Evolutionary conservation across 1,284 basidiomycete genomes (phyloP).

Genomic region (Cutaneotrichosporon sp.): DNA sequence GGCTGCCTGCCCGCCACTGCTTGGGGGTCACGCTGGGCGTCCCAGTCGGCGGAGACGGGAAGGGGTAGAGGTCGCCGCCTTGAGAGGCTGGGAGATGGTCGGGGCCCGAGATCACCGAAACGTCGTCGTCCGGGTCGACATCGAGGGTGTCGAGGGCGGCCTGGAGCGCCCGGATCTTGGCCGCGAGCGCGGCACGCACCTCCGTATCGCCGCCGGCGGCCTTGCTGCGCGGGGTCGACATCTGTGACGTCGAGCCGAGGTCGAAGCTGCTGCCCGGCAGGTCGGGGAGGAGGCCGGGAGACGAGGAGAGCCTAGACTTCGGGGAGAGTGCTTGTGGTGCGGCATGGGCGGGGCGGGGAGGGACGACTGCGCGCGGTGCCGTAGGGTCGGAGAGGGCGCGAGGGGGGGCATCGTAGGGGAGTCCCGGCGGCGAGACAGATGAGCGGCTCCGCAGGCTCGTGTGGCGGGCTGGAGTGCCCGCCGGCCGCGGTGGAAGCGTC

Average conservation of each 20-base stretch:
- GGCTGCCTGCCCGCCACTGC: not conserved
- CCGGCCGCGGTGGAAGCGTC: not conserved
- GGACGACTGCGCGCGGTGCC: not conserved
- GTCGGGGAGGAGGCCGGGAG: not conserved
- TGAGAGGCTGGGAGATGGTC: not conserved
- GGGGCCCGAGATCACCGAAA: not conserved
- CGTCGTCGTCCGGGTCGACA: not conserved
- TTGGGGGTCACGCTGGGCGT: not conserved
- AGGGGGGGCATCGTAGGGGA: not conserved
- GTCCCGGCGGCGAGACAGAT: not conserved
- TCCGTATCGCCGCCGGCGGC: not conserved
- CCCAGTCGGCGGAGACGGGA: not conserved
- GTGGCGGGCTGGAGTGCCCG: not conserved
- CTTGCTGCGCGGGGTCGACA: not conserved
- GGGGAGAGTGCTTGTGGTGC: not conserved
- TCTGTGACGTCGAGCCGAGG: not conserved
- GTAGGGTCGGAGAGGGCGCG: not conserved
- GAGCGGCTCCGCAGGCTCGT: not conserved
- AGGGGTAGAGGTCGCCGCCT: not conserved
- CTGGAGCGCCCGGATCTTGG: slow-evolving; percentile 1
- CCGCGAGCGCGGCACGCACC: slow-evolving; percentile 1
- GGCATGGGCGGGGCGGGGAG: not conserved
- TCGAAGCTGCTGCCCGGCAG: not conserved
- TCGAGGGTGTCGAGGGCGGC: slow-evolving; percentile 6
- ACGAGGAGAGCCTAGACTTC: not conserved